Evolutionary conservation across 1,284 basidiomycete genomes (phyloP).

Genomic region (Naganishia sp.): DNA sequence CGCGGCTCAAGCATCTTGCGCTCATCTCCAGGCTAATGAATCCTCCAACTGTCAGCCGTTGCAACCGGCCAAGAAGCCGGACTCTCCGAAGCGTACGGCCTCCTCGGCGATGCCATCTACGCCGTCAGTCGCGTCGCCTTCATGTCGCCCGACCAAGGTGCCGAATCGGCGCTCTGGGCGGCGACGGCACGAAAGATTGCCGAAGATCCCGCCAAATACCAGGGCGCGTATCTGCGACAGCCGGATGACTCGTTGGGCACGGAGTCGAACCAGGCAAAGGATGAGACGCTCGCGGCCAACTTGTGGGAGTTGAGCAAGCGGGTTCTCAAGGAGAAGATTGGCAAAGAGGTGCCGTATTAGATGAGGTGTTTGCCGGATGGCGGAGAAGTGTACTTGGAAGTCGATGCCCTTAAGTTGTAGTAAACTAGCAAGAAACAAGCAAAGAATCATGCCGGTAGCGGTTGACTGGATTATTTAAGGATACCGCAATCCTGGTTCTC

Average conservation of each 20-base stretch:
- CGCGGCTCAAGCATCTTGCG: background rate
- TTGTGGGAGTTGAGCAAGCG: slow-evolving; percentile 44
- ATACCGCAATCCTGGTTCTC: no score
- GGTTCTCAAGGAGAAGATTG: slow-evolving; percentile 45
- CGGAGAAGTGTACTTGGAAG: no score
- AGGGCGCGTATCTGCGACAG: slow-evolving; percentile 33
- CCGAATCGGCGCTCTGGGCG: slow-evolving; percentile 47
- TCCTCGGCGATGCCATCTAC: slow-evolving; percentile 42
- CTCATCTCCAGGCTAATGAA: background rate
- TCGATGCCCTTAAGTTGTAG: no score
- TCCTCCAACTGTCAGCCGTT: slow-evolving; percentile 11
- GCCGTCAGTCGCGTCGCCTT: slow-evolving; percentile 40
- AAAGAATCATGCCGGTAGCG: no score
- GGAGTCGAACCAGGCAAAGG: slow-evolving; percentile 46
- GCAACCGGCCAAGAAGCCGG: slow-evolving; percentile 45
- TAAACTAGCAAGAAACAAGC: no score
- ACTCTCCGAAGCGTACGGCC: slow-evolving; percentile 45
- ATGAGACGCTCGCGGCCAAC: slow-evolving; percentile 39
- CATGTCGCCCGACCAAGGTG: slow-evolving; percentile 48
- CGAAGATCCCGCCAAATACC: slow-evolving; percentile 35
- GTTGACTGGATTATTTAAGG: no score
- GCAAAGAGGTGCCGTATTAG: slow-evolving; percentile 37
- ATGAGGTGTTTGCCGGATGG: background rate
- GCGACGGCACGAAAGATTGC: slow-evolving; percentile 37
- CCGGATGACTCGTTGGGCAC: slow-evolving; percentile 36